Conservation (phyloP, 805 yeast species). For the Helenozyma rhizophorensis region DNA sequence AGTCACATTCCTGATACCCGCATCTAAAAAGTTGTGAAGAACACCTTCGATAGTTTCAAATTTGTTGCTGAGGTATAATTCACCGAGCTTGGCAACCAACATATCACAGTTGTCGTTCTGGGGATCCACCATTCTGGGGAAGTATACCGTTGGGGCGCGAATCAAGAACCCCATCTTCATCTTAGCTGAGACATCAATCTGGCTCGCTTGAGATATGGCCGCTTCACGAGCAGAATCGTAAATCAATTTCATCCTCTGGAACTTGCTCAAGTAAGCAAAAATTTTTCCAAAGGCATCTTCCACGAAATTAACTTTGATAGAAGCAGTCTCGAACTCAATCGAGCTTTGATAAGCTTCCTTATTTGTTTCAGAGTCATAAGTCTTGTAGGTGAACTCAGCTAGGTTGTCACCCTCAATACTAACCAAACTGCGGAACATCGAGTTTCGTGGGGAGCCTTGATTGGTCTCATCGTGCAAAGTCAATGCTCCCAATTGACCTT, state of each 20-base stretch:
- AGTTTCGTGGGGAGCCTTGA: slow-evolving; percentile 55
- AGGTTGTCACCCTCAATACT: slow-evolving; percentile 77
- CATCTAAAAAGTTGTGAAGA: slow-evolving; percentile 50
- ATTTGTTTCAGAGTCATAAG: slow-evolving; percentile 55
- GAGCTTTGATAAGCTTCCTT: slow-evolving; percentile 49
- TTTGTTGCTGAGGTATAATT: slow-evolving; percentile 62
- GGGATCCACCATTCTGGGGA: slow-evolving; percentile 56
- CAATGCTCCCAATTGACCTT: slow-evolving; percentile 72
- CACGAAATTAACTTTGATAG: slow-evolving; percentile 71
- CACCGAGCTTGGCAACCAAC: slow-evolving; percentile 75
- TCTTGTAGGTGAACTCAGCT: slow-evolving; percentile 81
- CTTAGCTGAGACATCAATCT: slow-evolving; percentile 51
- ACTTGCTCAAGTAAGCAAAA: slow-evolving; percentile 61
- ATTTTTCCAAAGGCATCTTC: slow-evolving; percentile 76
- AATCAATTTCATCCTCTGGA: slow-evolving; percentile 80
- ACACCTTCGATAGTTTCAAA: slow-evolving; percentile 34
- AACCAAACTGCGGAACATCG: slow-evolving; percentile 59
- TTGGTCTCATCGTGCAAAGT: slow-evolving; percentile 72
- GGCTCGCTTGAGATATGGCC: slow-evolving; percentile 77
- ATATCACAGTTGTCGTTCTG: slow-evolving; percentile 45
- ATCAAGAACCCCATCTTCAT: slow-evolving; percentile 70
- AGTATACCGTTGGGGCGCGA: slow-evolving; percentile 77
- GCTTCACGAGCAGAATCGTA: slow-evolving; percentile 87
- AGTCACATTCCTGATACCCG: slow-evolving; percentile 70
- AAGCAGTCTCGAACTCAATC: slow-evolving; percentile 66